Evolutionary conservation across 2,329 filamentous ascomycete genomes (phyloP), one percentile per base, ranked within the genome.

Genomic region (Phaeosphaeriaceae sp.): DNA sequence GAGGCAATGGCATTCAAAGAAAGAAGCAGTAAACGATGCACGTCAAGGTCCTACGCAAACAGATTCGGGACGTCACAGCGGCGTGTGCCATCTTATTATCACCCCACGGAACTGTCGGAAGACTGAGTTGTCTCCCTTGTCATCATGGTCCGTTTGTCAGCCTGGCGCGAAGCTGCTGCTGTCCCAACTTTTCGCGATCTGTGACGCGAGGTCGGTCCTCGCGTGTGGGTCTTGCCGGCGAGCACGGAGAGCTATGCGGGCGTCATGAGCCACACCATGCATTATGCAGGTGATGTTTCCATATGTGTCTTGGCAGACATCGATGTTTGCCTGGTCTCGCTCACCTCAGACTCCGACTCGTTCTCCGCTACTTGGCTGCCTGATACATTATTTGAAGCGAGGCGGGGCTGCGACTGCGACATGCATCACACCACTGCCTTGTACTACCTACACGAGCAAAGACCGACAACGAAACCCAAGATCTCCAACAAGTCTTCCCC

Each of bases 121-220:
- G 49, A 51, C 22, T 49, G 46, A 59, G 55, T 30, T 47, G 32
- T 58, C 30, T 28, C 54, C 53, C 56, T 54, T 57, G 55, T 52
- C 66, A 71, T 69, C 59, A 64, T 59, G 55, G 67, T 49, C 58
- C 49, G 52, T 72, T 72, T 69, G 70, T 74, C 65, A 74, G 68
- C 69, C 58, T 56, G 52, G 23, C 57, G 56, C 63, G 58, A 61
- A 53, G 61, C 55, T 61, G 32, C 53, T 69, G 65, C 61, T 66
- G 64, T 65, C 59, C 62, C 69, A 58, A 50, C 56, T 63, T 62
- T 50, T 54, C 58, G 47, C 35, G 35, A n/a, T 40, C 15, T 40
- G 44, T 46, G 54, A 47, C 24, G 43, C 43, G 28, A 53, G 43
- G 49, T 58, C 32, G 54, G 57, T 56, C 43, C 32, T 11, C 43